Conservation (phyloP, 495 filamentous ascomycete genomes). For the Daldinia concentrica region DNA sequence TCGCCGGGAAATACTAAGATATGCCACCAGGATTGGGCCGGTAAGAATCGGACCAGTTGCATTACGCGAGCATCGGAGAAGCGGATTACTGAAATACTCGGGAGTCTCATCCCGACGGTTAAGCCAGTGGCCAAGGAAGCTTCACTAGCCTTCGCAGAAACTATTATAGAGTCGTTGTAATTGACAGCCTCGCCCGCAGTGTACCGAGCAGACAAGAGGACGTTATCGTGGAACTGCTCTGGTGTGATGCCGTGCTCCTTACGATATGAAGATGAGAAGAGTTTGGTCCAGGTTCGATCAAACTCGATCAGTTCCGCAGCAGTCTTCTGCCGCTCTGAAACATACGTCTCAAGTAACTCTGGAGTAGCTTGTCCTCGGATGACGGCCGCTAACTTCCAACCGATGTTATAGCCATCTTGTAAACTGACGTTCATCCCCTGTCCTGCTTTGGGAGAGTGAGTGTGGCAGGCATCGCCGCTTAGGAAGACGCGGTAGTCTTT, state of each 20-base stretch:
- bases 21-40: slow-evolving; percentile 67
- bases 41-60: slow-evolving; percentile 62
- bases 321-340: slow-evolving; percentile 71
- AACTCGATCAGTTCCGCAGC: slow-evolving; percentile 80
- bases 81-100: slow-evolving; percentile 63
- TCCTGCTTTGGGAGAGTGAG: slow-evolving; percentile 76
- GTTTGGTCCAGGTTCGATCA: slow-evolving; percentile 70
- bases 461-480: slow-evolving; percentile 76
- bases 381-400: slow-evolving; percentile 79
- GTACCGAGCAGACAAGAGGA: slow-evolving; percentile 68
- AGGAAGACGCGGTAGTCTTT: slow-evolving; percentile 68
- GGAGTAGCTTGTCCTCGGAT: slow-evolving; percentile 65
- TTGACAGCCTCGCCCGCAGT: slow-evolving; percentile 70
- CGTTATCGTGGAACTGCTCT: slow-evolving; percentile 64
- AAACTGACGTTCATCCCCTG: slow-evolving; percentile 77
- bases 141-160: slow-evolving; percentile 41
- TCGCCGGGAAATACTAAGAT: slow-evolving; percentile 68
- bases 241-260: slow-evolving; percentile 49
- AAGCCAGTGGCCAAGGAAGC: slow-evolving; percentile 53
- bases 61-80: slow-evolving; percentile 65
- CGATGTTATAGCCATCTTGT: slow-evolving; percentile 70
- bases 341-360: slow-evolving; percentile 72
- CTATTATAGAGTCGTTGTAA: slow-evolving; percentile 64
- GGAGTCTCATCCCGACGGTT: slow-evolving; percentile 67
- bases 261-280: slow-evolving; percentile 62